Base-by-base conservation (phyloP, 495 filamentous ascomycete genomes). In the Neohortaea acidophila region DNA sequence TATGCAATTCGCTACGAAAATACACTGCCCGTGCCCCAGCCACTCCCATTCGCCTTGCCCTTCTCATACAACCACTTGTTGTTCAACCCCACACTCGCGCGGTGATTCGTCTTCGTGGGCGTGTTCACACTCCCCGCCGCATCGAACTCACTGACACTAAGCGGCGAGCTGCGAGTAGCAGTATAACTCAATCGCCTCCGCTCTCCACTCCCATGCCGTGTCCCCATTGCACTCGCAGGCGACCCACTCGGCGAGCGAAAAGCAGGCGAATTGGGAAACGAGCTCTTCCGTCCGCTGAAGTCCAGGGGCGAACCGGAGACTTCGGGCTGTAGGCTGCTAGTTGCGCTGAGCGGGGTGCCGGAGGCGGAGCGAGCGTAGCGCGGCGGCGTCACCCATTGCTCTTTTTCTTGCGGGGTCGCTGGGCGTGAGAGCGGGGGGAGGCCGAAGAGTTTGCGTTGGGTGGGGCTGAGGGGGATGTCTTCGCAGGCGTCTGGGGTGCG, bases 51-150 rank as follows among this genome's bases (percentile, higher is more conserved):
- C 28, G 54, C 60, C 45, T 72, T 66, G 17, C 64, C 66, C 56
- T 75, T 77, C 57, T 97, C 82, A 59, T 92, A 97, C 27, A 94
- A 59, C 87, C 86, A 97, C 60, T 80, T 84, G 57, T 72, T 93
- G 48, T 81, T 93, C 48, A 94, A 53, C 10, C 70, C 68, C 26
- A 94, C 65, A 36, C 69, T 80, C 19, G 70, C 71, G 24, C 77
- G 68, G 59, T 79, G 84, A 17, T 70, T 70, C 1, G 48, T 54
- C 12, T 64, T 52, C 4, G 75, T 83, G 31, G 74, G 81, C 5
- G 77, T 81, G 33, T 69, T 64, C 0, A 38, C 27, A 28, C 23
- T 48, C 6, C 41, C 41, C 7, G 22, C 37, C 1, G 41, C 36
- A 27, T 49, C 64, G 21, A 65, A 63, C 14, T 71, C 69, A 40